Evolutionary conservation across 768 basidiomycete genomes (phyloP).

Genomic region (Erythrobasidium yunnanense): DNA sequence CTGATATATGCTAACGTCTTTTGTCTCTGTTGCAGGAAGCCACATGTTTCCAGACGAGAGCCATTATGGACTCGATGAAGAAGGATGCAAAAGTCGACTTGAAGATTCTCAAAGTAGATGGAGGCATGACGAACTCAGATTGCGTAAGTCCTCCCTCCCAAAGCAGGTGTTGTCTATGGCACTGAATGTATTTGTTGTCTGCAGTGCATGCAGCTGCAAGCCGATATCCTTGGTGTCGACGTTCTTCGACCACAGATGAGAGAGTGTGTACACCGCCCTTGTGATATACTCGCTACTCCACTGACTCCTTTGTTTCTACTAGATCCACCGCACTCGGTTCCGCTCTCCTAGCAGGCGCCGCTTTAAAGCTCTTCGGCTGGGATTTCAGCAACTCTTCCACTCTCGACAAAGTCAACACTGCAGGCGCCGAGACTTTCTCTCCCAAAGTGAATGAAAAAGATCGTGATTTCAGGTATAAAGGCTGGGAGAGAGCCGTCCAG

Average conservation of each 20-base stretch:
- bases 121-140: slow-evolving; percentile 95
- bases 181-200: background rate
- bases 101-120: slow-evolving; percentile 84
- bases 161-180: slow-evolving; percentile 37
- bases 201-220: slow-evolving; percentile 59
- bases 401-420: slow-evolving; percentile 72
- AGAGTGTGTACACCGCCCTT: slow-evolving; percentile 56
- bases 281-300: too few relatives aligned
- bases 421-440: slow-evolving; percentile 60
- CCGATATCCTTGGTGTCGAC: slow-evolving; percentile 80
- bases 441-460: slow-evolving; percentile 51
- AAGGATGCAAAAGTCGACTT: slow-evolving; percentile 58
- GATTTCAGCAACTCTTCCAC: slow-evolving; percentile 73
- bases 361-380: slow-evolving; percentile 83
- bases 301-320: too few relatives aligned
- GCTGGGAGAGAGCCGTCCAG: slow-evolving; percentile 83
- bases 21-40: slow-evolving; percentile 53
- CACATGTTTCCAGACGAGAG: slow-evolving; percentile 88
- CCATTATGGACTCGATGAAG: slow-evolving; percentile 90
- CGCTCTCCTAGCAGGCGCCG: slow-evolving; percentile 81
- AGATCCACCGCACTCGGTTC: slow-evolving; percentile 93
- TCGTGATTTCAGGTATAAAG: slow-evolving; percentile 57
- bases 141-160: slow-evolving; percentile 35
- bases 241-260: slow-evolving; percentile 92
- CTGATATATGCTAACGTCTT: background rate